Conservation (phyloP, 768 basidiomycete genomes). For the Ramaria rubella region DNA sequence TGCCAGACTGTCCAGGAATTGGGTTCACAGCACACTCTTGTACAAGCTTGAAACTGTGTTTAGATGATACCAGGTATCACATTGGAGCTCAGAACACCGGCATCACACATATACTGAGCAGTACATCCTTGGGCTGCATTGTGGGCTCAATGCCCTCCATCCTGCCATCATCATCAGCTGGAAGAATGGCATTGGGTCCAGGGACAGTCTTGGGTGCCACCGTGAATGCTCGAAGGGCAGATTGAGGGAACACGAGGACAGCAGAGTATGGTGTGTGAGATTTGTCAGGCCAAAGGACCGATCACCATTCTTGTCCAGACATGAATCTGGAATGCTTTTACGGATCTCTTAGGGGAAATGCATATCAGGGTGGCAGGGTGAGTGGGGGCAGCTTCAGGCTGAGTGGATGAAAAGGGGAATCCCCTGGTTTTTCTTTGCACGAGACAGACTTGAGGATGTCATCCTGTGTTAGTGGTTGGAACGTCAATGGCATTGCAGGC, state of each 20-base stretch:
- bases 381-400: slow-evolving; percentile 58
- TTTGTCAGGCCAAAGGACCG: slow-evolving; percentile 43
- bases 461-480: slow-evolving; percentile 43
- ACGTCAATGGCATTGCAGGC: slow-evolving; percentile 22
- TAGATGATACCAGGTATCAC: slow-evolving; percentile 72
- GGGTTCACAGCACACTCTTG: slow-evolving; percentile 59
- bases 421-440: slow-evolving; percentile 78
- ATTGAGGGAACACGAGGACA: slow-evolving; percentile 61
- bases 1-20: slow-evolving; percentile 43
- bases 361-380: slow-evolving; percentile 32
- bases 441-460: slow-evolving; percentile 67
- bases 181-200: not conserved
- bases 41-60: slow-evolving; percentile 47
- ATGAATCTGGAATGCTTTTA: slow-evolving; percentile 43
- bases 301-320: slow-evolving; percentile 42
- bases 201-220: slow-evolving; percentile 43
- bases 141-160: slow-evolving; percentile 37
- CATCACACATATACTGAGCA: slow-evolving; percentile 80
- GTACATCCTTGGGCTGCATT: slow-evolving; percentile 18
- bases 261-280: slow-evolving; percentile 72
- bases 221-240: slow-evolving; percentile 50
- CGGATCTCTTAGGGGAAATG: slow-evolving; percentile 52
- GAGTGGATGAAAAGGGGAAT: slow-evolving; percentile 66
- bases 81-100: slow-evolving; percentile 69
- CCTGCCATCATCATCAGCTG: slow-evolving; percentile 43